phyloP scores from a whole-genome alignment of 495 filamentous ascomycete species.

The Penicillium waksmanii region DNA sequence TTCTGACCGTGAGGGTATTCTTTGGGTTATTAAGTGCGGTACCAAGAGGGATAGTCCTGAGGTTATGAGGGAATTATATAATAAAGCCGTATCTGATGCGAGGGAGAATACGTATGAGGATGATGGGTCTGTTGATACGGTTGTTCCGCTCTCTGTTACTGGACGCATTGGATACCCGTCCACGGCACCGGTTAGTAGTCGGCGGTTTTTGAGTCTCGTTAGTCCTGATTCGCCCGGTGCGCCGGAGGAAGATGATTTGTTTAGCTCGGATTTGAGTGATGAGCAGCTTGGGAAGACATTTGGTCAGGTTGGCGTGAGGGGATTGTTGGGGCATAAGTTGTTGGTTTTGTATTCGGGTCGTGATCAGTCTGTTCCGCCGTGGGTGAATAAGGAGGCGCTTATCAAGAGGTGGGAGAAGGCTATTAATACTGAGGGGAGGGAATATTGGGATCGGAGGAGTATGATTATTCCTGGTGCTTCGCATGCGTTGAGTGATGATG shows the following conservation, averaged over 20 bases:
- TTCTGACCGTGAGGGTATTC: constrained; percentile 74
- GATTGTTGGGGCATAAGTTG: constrained; percentile 52
- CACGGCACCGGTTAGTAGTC: constrained; percentile 61
- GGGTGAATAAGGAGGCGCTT: constrained; percentile 64
- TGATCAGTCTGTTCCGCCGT: constrained; percentile 70
- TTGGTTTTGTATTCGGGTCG: constrained; percentile 63
- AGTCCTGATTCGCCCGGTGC: constrained; percentile 52
- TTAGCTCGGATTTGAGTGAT: constrained; percentile 74
- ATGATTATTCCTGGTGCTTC: constrained; percentile 49
- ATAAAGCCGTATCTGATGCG: constrained; percentile 32
- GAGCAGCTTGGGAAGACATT: constrained; percentile 62
- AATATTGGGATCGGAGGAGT: constrained; percentile 46
- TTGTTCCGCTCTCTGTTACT: constrained; percentile 42
- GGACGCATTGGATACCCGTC: constrained; percentile 39
- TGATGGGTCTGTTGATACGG: constrained; percentile 30
- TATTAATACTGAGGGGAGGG: constrained; percentile 28
- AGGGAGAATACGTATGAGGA: constrained; percentile 27
- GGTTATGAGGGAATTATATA: constrained; percentile 33
- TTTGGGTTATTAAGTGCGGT: constrained; percentile 38
- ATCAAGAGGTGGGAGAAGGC: constrained; percentile 69
- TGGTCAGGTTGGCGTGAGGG: constrained; percentile 57
- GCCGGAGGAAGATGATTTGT: constrained; percentile 81
- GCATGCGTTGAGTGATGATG: constrained; percentile 50
- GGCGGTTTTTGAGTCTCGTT: constrained; percentile 66
- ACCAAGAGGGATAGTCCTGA: constrained; percentile 35